phyloP scores from a whole-genome alignment of 164 flowering plant genomes.

The Aristolochia fimbriata region DNA sequence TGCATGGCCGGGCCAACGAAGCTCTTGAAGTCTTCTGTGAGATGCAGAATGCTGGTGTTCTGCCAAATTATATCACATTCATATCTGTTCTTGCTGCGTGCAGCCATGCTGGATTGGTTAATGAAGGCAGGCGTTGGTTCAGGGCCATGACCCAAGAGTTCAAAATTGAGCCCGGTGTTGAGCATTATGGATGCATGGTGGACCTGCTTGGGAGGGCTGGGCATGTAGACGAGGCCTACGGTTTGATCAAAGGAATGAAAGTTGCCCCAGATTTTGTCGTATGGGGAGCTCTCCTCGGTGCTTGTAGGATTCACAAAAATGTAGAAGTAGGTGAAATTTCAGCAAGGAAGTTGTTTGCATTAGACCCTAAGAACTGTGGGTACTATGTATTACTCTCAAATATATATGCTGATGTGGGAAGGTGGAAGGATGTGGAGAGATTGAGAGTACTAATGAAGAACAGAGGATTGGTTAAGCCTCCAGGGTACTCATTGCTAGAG shows the following conservation, averaged over 20 bases:
- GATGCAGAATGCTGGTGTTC: conserved; percentile 42
- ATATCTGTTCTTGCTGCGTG: conserved; percentile 79
- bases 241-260: conserved; percentile 54
- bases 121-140: conserved; percentile 79
- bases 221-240: conserved; percentile 44
- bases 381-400: conserved; percentile 74
- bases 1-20: conserved; percentile 69
- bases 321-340: conserved; percentile 72
- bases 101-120: conserved; percentile 67
- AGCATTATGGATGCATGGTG: conserved; percentile 85
- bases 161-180: conserved; percentile 55
- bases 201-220: conserved; percentile 90
- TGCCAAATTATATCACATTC: conserved; percentile 70
- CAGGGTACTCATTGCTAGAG: conserved; percentile 78
- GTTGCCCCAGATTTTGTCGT: conserved; percentile 61
- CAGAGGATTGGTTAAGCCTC: conserved; percentile 47
- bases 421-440: conserved; percentile 71
- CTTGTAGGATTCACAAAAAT: conserved; percentile 71
- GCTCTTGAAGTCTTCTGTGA: conserved; percentile 52
- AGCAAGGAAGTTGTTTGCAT: conserved; percentile 56
- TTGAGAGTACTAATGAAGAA: conserved; percentile 46
- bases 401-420: conserved; percentile 82
- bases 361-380: conserved; percentile 70
- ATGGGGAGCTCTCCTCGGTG: conserved; percentile 84
- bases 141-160: conserved; percentile 44